phyloP scores from a whole-genome alignment of 2,329 filamentous ascomycete genomes.

The Colletotrichum sp. region DNA sequence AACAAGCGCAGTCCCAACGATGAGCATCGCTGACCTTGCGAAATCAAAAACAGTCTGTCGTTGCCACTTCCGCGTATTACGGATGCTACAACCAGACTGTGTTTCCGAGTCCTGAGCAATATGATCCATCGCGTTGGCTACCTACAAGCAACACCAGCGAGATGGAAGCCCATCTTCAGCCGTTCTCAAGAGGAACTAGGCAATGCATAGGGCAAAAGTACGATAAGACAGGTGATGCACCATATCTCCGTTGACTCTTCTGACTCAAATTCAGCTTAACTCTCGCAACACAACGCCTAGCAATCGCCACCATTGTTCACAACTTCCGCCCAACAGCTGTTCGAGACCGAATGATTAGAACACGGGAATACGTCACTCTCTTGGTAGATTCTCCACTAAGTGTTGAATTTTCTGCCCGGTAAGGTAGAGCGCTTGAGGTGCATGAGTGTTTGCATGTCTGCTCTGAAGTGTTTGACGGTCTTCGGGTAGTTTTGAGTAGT shows the following conservation, averaged over 20 bases:
- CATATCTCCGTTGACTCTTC: not conserved
- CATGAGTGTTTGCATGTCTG: not conserved
- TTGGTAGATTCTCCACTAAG: not conserved
- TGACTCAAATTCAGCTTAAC: no score
- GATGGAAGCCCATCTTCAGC: slow-evolving; percentile 1
- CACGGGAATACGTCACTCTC: not conserved
- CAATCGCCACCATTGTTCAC: not conserved
- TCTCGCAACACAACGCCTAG: not conserved
- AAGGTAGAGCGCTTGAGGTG: not conserved
- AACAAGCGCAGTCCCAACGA: not conserved
- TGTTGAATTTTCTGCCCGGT: not conserved
- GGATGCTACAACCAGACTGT: not conserved
- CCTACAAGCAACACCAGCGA: not conserved
- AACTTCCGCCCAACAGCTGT: not conserved
- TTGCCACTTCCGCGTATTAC: slow-evolving; percentile 1
- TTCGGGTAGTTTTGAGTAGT: not conserved
- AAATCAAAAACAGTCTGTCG: not conserved
- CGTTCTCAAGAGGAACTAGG: slow-evolving; percentile 1
- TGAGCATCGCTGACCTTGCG: no score
- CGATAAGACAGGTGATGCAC: not conserved
- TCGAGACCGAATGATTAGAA: not conserved
- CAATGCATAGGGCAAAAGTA: slow-evolving; percentile 15
- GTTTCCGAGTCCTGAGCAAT: not conserved
- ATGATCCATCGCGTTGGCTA: slow-evolving; percentile 2
- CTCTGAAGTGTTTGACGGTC: not conserved